Evolutionary conservation across 129 eudicot genomes (phyloP).

Genomic region (Erigeron canadensis): DNA sequence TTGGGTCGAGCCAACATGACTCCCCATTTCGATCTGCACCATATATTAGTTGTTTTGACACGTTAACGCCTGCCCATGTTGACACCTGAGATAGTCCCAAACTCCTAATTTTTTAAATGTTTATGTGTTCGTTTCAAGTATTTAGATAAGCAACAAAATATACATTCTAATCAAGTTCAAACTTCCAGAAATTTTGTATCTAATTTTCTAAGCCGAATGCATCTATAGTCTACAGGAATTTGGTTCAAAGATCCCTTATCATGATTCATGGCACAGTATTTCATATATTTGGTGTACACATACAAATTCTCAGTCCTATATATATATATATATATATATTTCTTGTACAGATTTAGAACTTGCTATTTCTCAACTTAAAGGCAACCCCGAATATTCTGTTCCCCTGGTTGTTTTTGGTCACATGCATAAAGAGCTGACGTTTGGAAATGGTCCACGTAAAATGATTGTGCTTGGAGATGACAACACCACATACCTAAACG

Average conservation of each 20-base stretch:
- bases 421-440: constrained; percentile 81
- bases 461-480: constrained; percentile 78
- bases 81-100: too few species aligned
- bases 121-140: background rate
- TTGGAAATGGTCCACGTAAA: constrained; percentile 71
- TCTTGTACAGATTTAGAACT: constrained; percentile 62
- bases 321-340: background rate
- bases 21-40: too few species aligned
- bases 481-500: constrained; percentile 69
- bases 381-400: constrained; percentile 40
- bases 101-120: background rate
- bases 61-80: too few species aligned
- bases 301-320: background rate
- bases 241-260: background rate
- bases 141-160: background rate
- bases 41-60: too few species aligned
- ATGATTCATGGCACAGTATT: background rate
- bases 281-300: background rate
- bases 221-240: background rate
- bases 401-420: constrained; percentile 86
- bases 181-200: background rate
- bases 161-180: constrained; percentile 13
- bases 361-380: constrained; percentile 67
- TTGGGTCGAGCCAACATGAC: too few species aligned
- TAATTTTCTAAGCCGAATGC: background rate